phyloP scores from a whole-genome alignment of 164 flowering plant species.

The Aristolochia californica region DNA sequence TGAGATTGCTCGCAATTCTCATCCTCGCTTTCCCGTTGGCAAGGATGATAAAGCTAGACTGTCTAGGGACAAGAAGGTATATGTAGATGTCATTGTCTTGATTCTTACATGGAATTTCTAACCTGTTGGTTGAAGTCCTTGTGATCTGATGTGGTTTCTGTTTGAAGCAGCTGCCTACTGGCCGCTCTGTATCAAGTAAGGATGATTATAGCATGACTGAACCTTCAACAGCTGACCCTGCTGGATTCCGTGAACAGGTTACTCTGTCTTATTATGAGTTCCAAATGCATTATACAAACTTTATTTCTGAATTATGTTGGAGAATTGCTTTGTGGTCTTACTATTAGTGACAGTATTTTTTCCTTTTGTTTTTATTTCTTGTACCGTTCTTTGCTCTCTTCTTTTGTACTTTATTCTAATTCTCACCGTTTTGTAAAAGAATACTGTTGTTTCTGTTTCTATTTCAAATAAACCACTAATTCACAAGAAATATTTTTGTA shows the following conservation, averaged over 20 bases:
- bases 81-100: not conserved
- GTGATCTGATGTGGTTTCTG: not conserved
- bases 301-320: too few species aligned
- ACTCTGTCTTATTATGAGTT: too few species aligned
- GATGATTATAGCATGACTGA: conserved; percentile 49
- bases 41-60: conserved; percentile 59
- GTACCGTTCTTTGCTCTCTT: too few species aligned
- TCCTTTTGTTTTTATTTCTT: too few species aligned
- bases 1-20: conserved; percentile 71
- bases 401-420: too few species aligned
- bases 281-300: too few species aligned
- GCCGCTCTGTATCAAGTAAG: conserved; percentile 24
- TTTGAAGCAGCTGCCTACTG: conserved; percentile 28
- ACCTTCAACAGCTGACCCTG: conserved; percentile 49
- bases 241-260: conserved; percentile 82
- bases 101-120: not conserved
- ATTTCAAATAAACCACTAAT: too few species aligned
- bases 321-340: too few species aligned
- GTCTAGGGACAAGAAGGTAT: conserved; percentile 64
- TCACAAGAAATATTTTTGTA: too few species aligned
- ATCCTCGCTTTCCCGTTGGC: conserved; percentile 26
- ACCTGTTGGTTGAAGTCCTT: not conserved
- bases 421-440: too few species aligned
- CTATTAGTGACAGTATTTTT: too few species aligned
- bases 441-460: too few species aligned